Evolutionary conservation across 2,329 filamentous ascomycete genomes (phyloP).

Genomic region (Sporothrix euskadiensis): DNA sequence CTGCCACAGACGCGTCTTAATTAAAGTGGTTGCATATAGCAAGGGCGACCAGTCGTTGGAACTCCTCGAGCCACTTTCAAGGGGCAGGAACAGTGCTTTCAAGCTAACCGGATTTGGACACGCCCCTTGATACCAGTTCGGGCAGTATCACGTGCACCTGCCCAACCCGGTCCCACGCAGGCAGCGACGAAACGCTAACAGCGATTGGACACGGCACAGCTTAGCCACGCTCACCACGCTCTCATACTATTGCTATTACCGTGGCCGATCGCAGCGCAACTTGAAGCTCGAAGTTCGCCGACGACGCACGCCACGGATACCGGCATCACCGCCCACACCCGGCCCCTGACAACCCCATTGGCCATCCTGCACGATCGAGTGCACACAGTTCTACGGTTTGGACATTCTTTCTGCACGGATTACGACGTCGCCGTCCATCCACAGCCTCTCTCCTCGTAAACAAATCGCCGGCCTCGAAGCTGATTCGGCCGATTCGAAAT

Average conservation of each 20-base stretch:
- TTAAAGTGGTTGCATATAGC: slow-evolving; percentile 34
- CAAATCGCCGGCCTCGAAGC: slow-evolving; percentile 9
- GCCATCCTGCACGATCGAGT: background rate
- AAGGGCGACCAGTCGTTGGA: background rate
- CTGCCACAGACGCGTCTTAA: slow-evolving; percentile 30
- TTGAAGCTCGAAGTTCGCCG: slow-evolving; percentile 21
- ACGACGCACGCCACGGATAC: slow-evolving; percentile 24
- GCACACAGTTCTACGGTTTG: background rate
- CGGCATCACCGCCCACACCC: slow-evolving; percentile 16
- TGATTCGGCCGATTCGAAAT: background rate
- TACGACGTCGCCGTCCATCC: background rate
- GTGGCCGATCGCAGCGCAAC: slow-evolving; percentile 12
- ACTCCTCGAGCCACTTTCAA: background rate
- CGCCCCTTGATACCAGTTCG: background rate
- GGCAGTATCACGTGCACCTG: slow-evolving; percentile 12
- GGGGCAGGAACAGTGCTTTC: background rate
- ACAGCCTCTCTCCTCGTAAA: background rate
- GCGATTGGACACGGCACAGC: slow-evolving; percentile 18
- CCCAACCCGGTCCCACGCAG: background rate
- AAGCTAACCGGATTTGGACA: slow-evolving; percentile 18
- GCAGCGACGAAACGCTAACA: slow-evolving; percentile 20
- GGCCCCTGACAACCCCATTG: background rate
- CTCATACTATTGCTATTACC: slow-evolving; percentile 6
- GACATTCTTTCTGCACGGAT: background rate
- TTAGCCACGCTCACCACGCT: background rate